Percentiles rank a stretch among this genome's conserved stretches.
Conservation (phyloP, 345 rosid species). For the Lenwebbia sp. region DNA sequence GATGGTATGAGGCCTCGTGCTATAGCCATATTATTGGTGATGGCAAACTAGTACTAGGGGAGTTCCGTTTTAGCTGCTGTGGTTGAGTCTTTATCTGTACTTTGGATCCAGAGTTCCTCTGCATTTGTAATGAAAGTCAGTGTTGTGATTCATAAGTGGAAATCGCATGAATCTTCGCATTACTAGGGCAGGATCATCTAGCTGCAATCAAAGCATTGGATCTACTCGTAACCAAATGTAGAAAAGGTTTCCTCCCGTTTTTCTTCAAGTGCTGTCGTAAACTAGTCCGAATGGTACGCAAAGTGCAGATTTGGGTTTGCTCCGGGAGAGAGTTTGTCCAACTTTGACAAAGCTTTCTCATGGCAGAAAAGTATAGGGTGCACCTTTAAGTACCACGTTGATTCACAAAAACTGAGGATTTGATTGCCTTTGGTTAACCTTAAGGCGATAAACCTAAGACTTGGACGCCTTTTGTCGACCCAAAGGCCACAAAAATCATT, state of each 20-base stretch:
- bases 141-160: neutral
- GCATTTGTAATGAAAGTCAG: neutral
- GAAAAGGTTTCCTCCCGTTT: neutral
- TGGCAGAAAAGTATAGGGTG: neutral
- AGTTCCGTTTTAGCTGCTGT: neutral
- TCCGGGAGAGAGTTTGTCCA: neutral
- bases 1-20: neutral
- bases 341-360: neutral
- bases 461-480: no score
- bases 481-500: no score
- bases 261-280: neutral
- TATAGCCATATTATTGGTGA: neutral
- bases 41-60: neutral
- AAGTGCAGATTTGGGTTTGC: neutral
- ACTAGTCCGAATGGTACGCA: neutral
- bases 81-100: neutral
- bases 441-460: no score
- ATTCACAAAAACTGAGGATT: neutral
- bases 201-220: neutral
- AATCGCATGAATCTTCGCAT: neutral
- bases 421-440: no score
- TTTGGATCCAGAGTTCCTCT: neutral
- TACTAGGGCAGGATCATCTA: neutral
- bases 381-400: neutral
- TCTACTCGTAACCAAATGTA: neutral